These are phyloP conservation scores for Mortierella sp. DNA, from an alignment of 371 early-diverging fungal species.

Conservation along the genomic window DNA sequence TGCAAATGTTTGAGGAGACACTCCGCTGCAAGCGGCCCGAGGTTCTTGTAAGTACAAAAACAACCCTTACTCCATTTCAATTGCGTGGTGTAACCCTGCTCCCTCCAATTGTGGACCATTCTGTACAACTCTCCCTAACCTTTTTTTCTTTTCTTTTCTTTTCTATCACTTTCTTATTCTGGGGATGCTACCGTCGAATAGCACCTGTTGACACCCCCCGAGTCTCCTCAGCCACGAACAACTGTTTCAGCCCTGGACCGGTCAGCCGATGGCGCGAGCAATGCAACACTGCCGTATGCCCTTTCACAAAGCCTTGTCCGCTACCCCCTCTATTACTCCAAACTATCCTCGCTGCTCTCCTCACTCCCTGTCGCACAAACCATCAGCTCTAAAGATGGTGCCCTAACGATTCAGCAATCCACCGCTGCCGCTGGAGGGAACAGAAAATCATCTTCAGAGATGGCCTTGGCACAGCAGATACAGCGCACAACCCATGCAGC, in stretches of 20 bases:
- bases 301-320: conserved; percentile 55
- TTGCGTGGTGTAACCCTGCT: no score
- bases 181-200: neutral
- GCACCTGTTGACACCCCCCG: conserved; percentile 47
- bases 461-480: conserved; percentile 20
- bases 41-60: conserved; percentile 55
- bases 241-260: conserved; percentile 22
- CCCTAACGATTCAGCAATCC: conserved; percentile 15
- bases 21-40: conserved; percentile 64
- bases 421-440: neutral
- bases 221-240: conserved; percentile 33
- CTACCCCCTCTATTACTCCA: conserved; percentile 63
- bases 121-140: neutral
- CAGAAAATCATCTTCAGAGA: conserved; percentile 9
- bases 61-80: no score
- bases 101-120: no score
- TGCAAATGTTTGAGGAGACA: conserved; percentile 68
- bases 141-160: neutral
- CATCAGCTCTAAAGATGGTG: conserved; percentile 11
- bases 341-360: conserved; percentile 62
- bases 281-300: conserved; percentile 33
- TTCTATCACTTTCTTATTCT: neutral
- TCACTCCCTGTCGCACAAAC: conserved; percentile 56
- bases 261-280: conserved; percentile 38
- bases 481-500: conserved; percentile 60